Base-by-base conservation (phyloP, 139 green algal genomes). In the Ettlia oleoabundans region DNA sequence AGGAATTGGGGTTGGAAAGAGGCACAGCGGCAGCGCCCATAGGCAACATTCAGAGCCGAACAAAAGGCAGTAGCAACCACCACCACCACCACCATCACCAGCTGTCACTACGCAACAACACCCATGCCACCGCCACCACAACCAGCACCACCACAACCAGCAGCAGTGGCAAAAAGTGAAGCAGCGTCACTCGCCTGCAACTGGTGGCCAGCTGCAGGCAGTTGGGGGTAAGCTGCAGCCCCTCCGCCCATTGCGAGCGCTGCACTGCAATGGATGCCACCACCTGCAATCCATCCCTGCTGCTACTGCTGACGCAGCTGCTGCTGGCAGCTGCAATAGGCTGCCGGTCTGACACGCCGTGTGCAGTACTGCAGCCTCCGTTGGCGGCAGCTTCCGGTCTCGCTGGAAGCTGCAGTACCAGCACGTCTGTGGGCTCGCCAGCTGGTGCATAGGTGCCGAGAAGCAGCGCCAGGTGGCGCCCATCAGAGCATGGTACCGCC, bases 401-500 rank as follows among this genome's bases (percentile, higher is more conserved):
- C 2, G 33, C 37, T 13, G 72, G 72, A 35, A 79, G 52, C 35
- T 38, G 72, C 51, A 79, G 52, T 4, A 79, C 72, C 52, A 79
- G 51, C 33, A 79, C 72, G 26, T 68, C 47, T 4, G 61, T n/a
- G 1, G 72, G 72, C 26, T 79, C 72, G 52, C 52, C 52, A 18
- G 52, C 33, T 10, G 72, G 52, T 5, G 33, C 72, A 26, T 53
- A 79, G 72, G 37, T 79, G 72, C 72, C 52, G 24, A 79, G 35
- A 22, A 79, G 72, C 47, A 79, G 72, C 33, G 72, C 72, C 52
- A 79, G 47, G 72, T 79, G 72, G 19, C 53, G 72, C n/a, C 72
- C 72, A 10, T 79, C 72, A 2, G 33, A 3, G 18, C 51, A 67
- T 8, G 72, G 51, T 9, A 26, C 35, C 9, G 26, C 72, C 22